phyloP scores from a whole-genome alignment of 768 basidiomycete species.

The Candolleomyces aberdarensis region DNA sequence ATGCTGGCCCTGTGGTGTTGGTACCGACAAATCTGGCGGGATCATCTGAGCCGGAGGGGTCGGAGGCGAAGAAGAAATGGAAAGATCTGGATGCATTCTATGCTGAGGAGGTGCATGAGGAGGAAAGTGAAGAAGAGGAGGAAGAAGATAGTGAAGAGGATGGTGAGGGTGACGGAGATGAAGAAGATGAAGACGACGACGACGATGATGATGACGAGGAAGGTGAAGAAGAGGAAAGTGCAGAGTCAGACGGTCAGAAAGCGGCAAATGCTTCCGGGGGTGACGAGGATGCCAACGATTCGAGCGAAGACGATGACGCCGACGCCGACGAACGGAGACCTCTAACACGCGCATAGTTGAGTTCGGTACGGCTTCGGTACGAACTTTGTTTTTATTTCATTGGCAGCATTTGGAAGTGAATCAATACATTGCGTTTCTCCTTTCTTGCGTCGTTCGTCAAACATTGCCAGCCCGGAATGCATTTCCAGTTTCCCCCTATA shows the following conservation, averaged over 20 bases:
- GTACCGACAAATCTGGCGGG: constrained; percentile 50
- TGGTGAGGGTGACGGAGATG: constrained; percentile 19
- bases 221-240: constrained; percentile 6
- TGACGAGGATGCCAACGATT: constrained; percentile 14
- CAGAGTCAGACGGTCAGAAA: not conserved
- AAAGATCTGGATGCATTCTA: constrained; percentile 79
- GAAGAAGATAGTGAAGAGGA: constrained; percentile 29
- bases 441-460: not conserved
- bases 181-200: constrained; percentile 17
- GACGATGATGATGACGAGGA: constrained; percentile 15
- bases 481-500: not conserved
- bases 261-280: constrained; percentile 11
- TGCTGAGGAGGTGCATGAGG: constrained; percentile 35
- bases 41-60: constrained; percentile 33
- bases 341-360: not conserved
- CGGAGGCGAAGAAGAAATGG: constrained; percentile 39
- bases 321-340: not conserved
- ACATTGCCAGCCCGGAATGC: not conserved
- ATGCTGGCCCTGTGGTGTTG: constrained; percentile 49
- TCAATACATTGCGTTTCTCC: not conserved
- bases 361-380: not conserved
- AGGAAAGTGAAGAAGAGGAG: constrained; percentile 24
- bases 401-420: not conserved
- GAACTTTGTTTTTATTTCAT: not conserved
- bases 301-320: constrained; percentile 6